Percentiles rank a stretch among this genome's conserved stretches.
phyloP scores from a whole-genome alignment of 495 filamentous ascomycete genomes.

The Podospora fimiseda region DNA sequence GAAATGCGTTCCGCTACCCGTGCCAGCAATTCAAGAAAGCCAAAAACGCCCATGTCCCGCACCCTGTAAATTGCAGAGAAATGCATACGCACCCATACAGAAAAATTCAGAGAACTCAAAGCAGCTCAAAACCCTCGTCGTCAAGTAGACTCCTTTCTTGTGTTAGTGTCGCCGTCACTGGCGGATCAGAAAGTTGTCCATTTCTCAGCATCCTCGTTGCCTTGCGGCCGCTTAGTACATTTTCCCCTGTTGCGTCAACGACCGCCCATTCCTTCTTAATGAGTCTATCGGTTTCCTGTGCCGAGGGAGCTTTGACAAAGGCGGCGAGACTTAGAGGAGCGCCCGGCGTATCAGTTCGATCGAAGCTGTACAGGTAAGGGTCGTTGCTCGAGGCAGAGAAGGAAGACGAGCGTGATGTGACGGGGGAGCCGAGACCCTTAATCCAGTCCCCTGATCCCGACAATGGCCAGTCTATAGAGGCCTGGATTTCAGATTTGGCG shows the following conservation, averaged over 20 bases:
- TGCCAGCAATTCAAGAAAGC: no score
- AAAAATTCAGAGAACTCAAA: slow-evolving; percentile 29
- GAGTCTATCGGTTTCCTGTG: slow-evolving; percentile 38
- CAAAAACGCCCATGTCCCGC: no score
- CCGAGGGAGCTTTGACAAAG: slow-evolving; percentile 35
- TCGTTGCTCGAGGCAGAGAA: slow-evolving; percentile 23
- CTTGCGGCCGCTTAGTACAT: slow-evolving; percentile 37
- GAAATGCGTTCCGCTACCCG: no score
- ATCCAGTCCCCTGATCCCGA: not conserved
- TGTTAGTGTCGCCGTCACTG: not conserved
- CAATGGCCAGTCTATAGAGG: no score
- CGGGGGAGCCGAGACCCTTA: no score
- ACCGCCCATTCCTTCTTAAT: slow-evolving; percentile 46
- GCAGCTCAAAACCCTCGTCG: slow-evolving; percentile 42
- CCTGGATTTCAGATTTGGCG: slow-evolving; percentile 27
- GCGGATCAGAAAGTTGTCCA: no score
- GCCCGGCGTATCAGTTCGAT: slow-evolving; percentile 33
- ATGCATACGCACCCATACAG: no score
- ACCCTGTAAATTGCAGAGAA: no score
- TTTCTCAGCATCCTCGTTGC: slow-evolving; percentile 21
- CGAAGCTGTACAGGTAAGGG: slow-evolving; percentile 40
- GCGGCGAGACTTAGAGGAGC: slow-evolving; percentile 35
- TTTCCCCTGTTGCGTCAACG: slow-evolving; percentile 38
- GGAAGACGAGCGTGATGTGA: slow-evolving; percentile 25
- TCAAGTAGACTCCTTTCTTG: slow-evolving; percentile 18